Percentiles rank a stretch among this genome's conserved stretches.
phyloP scores from a whole-genome alignment of 805 yeast genomes.

The Zygotorulaspora chibaensis region DNA sequence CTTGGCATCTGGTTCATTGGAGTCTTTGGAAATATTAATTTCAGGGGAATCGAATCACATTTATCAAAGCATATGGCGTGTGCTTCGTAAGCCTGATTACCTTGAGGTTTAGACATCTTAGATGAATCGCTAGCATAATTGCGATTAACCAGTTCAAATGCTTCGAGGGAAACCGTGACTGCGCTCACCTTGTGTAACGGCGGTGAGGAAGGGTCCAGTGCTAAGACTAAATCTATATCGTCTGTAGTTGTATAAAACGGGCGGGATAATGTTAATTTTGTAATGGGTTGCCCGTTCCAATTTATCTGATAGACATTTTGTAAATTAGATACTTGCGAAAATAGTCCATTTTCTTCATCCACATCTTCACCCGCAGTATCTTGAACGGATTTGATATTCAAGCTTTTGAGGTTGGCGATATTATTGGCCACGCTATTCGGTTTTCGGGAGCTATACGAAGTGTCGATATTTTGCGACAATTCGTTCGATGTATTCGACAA shows the following conservation, averaged over 20 bases:
- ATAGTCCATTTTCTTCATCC: constrained; percentile 9
- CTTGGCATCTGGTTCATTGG: constrained; percentile 36
- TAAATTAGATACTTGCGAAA: constrained; percentile 25
- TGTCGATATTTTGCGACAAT: constrained; percentile 5
- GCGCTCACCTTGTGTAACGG: constrained; percentile 37
- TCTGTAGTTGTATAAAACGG: constrained; percentile 45
- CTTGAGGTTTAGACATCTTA: constrained; percentile 15
- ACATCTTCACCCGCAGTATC: not conserved
- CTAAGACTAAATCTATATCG: constrained; percentile 39
- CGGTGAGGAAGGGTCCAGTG: constrained; percentile 29
- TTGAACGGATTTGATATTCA: not conserved
- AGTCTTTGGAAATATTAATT: constrained; percentile 31
- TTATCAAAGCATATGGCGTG: constrained; percentile 34
- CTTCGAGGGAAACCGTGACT: constrained; percentile 34
- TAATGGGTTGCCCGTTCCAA: constrained; percentile 39
- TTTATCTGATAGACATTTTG: constrained; percentile 41
- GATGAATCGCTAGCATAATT: constrained; percentile 19
- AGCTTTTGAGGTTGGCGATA: constrained; percentile 16
- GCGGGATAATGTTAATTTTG: constrained; percentile 39
- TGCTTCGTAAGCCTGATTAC: constrained; percentile 27
- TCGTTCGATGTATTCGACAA: constrained; percentile 9
- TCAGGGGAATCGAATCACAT: constrained; percentile 26
- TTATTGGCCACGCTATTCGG: constrained; percentile 15
- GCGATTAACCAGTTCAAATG: constrained; percentile 36
- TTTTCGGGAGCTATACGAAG: constrained; percentile 6